Conservation (phyloP, 352 stramenopile genomes). For the Pythium pyrilobum region DNA sequence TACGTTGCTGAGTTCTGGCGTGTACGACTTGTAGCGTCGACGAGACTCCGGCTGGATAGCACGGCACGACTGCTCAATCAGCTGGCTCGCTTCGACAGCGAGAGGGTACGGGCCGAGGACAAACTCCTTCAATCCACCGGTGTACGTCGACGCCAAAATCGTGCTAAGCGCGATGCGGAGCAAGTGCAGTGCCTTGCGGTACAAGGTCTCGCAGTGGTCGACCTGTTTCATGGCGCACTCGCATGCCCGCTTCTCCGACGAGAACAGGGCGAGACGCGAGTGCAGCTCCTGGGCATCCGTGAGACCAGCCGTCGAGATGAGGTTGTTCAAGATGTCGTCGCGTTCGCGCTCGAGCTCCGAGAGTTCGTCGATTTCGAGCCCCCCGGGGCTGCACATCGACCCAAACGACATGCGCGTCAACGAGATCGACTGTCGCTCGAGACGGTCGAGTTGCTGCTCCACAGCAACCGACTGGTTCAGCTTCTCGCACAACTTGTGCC, state of each 20-base stretch:
- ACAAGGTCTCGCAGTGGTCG: constrained; percentile 59
- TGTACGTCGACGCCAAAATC: constrained; percentile 69
- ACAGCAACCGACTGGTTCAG: constrained; percentile 58
- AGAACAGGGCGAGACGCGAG: constrained; percentile 61
- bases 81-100: constrained; percentile 65
- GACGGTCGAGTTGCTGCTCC: constrained; percentile 57
- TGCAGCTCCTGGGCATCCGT: constrained; percentile 69
- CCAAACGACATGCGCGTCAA: constrained; percentile 53
- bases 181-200: constrained; percentile 68
- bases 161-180: constrained; percentile 65
- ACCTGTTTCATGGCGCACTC: constrained; percentile 74
- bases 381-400: constrained; percentile 10
- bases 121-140: constrained; percentile 70
- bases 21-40: constrained; percentile 65
- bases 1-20: constrained; percentile 39
- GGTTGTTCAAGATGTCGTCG: constrained; percentile 60
- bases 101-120: constrained; percentile 64
- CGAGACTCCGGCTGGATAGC: constrained; percentile 73
- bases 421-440: constrained; percentile 62
- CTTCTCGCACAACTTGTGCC: constrained; percentile 64
- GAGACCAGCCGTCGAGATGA: constrained; percentile 52
- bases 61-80: constrained; percentile 65
- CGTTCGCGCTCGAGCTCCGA: constrained; percentile 60
- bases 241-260: constrained; percentile 74
- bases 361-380: constrained; percentile 41